A percentile compares a stretch with the other conserved stretches of the same genome.
phyloP scores from a whole-genome alignment of 352 stramenopile genomes.

The Phytopythium mirpurense region DNA sequence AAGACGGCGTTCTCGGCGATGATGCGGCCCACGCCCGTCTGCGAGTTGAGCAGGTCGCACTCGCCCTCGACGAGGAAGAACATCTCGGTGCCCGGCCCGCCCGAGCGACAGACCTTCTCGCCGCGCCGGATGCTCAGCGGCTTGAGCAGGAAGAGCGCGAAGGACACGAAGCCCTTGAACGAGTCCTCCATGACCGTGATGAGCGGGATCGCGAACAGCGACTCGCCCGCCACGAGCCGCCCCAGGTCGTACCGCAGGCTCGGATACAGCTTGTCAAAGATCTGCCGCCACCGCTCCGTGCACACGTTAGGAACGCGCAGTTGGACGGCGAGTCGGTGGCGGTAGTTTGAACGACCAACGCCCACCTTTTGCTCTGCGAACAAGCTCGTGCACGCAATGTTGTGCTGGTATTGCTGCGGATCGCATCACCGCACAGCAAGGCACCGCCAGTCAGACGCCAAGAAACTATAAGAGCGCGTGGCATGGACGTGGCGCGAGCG shows the following conservation, averaged over 20 bases:
- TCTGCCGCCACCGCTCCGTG: conserved; percentile 19
- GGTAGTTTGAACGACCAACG: too few relatives aligned
- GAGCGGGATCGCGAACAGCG: conserved; percentile 72
- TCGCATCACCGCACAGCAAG: not conserved
- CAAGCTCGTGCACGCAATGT: conserved; percentile 58
- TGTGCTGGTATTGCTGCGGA: conserved; percentile 66
- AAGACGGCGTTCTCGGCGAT: conserved; percentile 72
- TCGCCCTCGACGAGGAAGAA: conserved; percentile 84
- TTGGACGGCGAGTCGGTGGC: too few relatives aligned
- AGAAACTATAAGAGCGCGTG: conserved; percentile 13
- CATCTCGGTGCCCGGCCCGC: conserved; percentile 67
- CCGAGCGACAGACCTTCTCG: conserved; percentile 73
- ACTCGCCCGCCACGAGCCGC: conserved; percentile 68
- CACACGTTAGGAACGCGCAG: not conserved
- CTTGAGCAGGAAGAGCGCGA: conserved; percentile 77
- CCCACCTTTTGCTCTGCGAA: conserved; percentile 78
- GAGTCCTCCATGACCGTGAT: conserved; percentile 84
- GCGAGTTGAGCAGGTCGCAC: conserved; percentile 74
- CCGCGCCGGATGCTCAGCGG: conserved; percentile 60
- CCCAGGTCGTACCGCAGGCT: conserved; percentile 79
- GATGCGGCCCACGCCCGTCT: conserved; percentile 47
- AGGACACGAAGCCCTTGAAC: conserved; percentile 89
- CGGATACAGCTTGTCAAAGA: conserved; percentile 78
- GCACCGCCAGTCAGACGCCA: not conserved
- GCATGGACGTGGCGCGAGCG: not conserved